These are phyloP conservation scores for Xylaria arbuscula DNA, from an alignment of 2,329 filamentous ascomycete species.

Conservation along the genomic window DNA sequence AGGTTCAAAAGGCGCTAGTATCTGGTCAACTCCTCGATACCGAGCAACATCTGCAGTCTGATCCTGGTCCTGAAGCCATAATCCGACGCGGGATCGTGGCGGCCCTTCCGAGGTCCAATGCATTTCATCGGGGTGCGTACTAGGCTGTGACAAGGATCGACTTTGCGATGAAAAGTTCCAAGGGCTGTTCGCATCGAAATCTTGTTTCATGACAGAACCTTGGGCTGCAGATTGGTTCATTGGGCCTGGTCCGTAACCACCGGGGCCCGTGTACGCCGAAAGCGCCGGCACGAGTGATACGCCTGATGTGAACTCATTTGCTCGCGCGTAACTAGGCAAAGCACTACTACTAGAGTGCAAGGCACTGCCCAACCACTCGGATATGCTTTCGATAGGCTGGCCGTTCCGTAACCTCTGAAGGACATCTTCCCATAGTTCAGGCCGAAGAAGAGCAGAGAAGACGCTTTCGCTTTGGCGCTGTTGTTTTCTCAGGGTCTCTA, in stretches of 20 bases:
- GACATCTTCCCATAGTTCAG: constrained; percentile 66
- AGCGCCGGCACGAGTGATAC: constrained; percentile 48
- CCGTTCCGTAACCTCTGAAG: constrained; percentile 64
- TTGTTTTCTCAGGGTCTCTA: constrained; percentile 65
- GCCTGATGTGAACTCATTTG: constrained; percentile 44
- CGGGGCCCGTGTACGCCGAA: constrained; percentile 43
- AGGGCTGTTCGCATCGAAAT: constrained; percentile 58
- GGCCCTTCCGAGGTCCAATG: constrained; percentile 59
- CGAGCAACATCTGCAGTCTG: constrained; percentile 50
- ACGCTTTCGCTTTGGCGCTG: constrained; percentile 67
- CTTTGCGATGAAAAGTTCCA: constrained; percentile 62
- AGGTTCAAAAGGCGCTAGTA: constrained; percentile 60
- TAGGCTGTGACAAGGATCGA: constrained; percentile 59
- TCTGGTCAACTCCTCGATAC: constrained; percentile 59
- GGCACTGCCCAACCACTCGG: constrained; percentile 61
- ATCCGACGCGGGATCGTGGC: constrained; percentile 60
- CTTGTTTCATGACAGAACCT: constrained; percentile 51
- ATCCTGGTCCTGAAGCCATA: constrained; percentile 61
- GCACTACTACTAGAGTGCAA: constrained; percentile 49
- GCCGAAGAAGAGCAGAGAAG: constrained; percentile 63
- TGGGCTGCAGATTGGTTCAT: constrained; percentile 50
- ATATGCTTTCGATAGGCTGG: constrained; percentile 65
- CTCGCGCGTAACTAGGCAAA: constrained; percentile 48
- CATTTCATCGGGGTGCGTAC: constrained; percentile 59
- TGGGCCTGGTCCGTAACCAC: constrained; percentile 47